Percentiles rank a stretch among this genome's conserved stretches.
phyloP scores from a whole-genome alignment of 2,329 filamentous ascomycete species.

The Chrysosphaeria jannelii region DNA sequence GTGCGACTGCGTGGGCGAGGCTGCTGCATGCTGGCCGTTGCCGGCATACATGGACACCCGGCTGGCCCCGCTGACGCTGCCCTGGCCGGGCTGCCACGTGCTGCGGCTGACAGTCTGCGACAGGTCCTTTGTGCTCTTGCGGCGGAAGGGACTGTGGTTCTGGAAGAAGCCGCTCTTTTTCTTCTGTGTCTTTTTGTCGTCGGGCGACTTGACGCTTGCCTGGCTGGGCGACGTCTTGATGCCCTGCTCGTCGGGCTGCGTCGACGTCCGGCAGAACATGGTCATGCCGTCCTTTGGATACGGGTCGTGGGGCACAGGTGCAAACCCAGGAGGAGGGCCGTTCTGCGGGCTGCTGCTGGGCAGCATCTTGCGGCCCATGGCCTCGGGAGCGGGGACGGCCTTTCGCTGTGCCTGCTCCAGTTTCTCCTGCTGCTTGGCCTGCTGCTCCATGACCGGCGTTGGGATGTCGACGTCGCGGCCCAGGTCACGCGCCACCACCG shows the following conservation, averaged over 20 bases:
- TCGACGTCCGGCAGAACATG: slow-evolving; percentile 17
- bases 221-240: slow-evolving; percentile 57
- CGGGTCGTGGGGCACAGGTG: slow-evolving; percentile 38
- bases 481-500: slow-evolving; percentile 37
- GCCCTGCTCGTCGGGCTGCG: slow-evolving; percentile 62
- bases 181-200: slow-evolving; percentile 36
- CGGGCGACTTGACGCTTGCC: slow-evolving; percentile 6
- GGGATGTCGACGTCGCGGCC: slow-evolving; percentile 6
- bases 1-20: background rate
- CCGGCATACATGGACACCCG: slow-evolving; percentile 2
- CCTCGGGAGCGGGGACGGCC: background rate
- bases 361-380: background rate
- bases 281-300: slow-evolving; percentile 5
- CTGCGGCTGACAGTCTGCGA: slow-evolving; percentile 18
- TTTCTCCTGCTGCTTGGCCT: background rate
- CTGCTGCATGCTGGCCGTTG: too few species aligned
- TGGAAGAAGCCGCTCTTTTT: slow-evolving; percentile 73
- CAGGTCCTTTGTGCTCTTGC: slow-evolving; percentile 61
- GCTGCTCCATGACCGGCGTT: too few species aligned
- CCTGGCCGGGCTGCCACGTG: slow-evolving; percentile 21
- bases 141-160: slow-evolving; percentile 69
- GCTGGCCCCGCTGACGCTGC: slow-evolving; percentile 3
- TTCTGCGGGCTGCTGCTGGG: slow-evolving; percentile 1
- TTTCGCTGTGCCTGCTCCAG: slow-evolving; percentile 1
- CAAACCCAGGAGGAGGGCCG: slow-evolving; percentile 17